A percentile compares a stretch with the other conserved stretches of the same genome.
These are phyloP conservation scores for Alternaria sp. DNA, from an alignment of 2,329 filamentous ascomycete species.

Conservation along the genomic window DNA sequence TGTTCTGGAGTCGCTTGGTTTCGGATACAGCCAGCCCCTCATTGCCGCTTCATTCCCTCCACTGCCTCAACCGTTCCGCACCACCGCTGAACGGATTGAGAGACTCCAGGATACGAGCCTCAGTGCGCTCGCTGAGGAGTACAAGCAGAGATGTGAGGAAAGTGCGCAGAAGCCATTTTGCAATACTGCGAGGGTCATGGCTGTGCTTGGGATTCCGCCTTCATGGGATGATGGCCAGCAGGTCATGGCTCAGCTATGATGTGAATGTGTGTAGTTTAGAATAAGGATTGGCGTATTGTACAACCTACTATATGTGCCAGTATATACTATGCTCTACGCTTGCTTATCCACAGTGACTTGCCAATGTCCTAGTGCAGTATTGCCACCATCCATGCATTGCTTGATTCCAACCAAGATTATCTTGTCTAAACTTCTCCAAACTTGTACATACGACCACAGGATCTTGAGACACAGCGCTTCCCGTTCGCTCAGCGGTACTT, in stretches of 20 bases:
- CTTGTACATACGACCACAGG: background rate
- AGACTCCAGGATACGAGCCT: constrained; percentile 8
- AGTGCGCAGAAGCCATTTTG: constrained; percentile 15
- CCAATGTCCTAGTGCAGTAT: background rate
- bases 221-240: background rate
- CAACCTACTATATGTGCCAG: background rate
- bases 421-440: background rate
- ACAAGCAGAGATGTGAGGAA: background rate
- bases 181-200: constrained; percentile 1
- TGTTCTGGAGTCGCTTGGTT: constrained; percentile 8
- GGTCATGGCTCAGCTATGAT: background rate
- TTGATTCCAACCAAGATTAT: background rate
- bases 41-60: constrained; percentile 8
- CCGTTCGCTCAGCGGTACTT: background rate
- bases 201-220: background rate
- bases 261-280: background rate
- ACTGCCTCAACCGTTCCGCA: constrained; percentile 12
- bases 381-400: background rate
- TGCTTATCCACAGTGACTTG: background rate
- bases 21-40: constrained; percentile 5
- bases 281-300: background rate
- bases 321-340: background rate
- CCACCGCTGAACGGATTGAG: constrained; percentile 6
- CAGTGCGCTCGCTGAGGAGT: background rate
- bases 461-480: background rate